phyloP scores from a whole-genome alignment of 1,284 basidiomycete species.

The Moniliophthora roreri region DNA sequence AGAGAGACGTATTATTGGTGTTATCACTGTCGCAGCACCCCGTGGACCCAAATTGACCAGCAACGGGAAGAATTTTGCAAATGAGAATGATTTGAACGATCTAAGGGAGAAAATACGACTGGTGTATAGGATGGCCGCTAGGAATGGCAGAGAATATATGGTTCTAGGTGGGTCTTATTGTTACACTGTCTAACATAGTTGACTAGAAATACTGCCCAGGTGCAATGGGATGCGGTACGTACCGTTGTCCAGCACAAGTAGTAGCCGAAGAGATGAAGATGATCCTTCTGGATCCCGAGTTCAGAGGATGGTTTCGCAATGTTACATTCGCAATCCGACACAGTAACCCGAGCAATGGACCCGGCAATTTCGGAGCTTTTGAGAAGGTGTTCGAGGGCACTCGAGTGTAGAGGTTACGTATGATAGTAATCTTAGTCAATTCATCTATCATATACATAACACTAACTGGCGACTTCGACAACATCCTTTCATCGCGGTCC shows the following conservation, averaged over 20 bases:
- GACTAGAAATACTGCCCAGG: conserved; percentile 24
- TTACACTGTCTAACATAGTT: not conserved
- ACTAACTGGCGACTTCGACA: too few relatives aligned
- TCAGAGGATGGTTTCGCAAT: conserved; percentile 39
- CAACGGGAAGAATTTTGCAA: conserved; percentile 26
- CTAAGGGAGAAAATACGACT: conserved; percentile 41
- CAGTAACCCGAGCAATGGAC: conserved; percentile 23
- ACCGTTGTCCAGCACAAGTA: conserved; percentile 37
- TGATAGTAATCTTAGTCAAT: too few relatives aligned
- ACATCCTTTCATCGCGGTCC: too few relatives aligned
- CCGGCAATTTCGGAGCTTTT: conserved; percentile 35
- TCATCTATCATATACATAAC: too few relatives aligned
- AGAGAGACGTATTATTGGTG: conserved; percentile 36
- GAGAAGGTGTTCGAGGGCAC: conserved; percentile 28
- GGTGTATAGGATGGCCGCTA: conserved; percentile 42
- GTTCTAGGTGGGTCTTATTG: conserved; percentile 34
- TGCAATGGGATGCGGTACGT: conserved; percentile 47
- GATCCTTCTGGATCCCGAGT: conserved; percentile 39
- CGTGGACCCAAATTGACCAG: conserved; percentile 28
- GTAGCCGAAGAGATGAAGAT: conserved; percentile 42
- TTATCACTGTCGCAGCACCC: conserved; percentile 45
- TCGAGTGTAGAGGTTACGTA: conserved; percentile 21
- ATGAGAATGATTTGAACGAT: conserved; percentile 29
- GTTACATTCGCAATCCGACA: conserved; percentile 45
- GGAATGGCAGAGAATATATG: conserved; percentile 34